Base-by-base conservation (phyloP, 495 filamentous ascomycete genomes). In the Tetracladium marchalianum region DNA sequence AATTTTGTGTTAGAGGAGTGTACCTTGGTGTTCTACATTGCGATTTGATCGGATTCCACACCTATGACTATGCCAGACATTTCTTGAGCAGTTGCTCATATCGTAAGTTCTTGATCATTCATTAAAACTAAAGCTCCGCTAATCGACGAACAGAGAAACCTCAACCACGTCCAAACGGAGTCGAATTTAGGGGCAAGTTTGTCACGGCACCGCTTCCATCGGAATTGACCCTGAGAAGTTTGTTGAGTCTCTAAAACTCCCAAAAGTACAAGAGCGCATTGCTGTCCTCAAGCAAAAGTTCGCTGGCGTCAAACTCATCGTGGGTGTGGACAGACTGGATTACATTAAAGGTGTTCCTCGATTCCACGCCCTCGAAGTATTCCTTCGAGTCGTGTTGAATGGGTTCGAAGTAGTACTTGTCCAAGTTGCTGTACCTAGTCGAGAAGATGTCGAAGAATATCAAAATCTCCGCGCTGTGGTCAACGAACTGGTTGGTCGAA, bases 221-320 rank as follows among this genome's bases (percentile, higher is more conserved):
- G 90, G 90, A 31, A 95, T 98, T 58, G 90, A 96, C 50, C 90
- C 92, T 0, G 88, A 95, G 44, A 95, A 95, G 63, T 96, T 98
- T 62, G 77, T 80, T 46, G 85, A 95, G 45, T 87, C 82, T 0
- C 67, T 98, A 24, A 74, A 90, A 67, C 87, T 89, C 56, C 72
- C 75, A 2, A 80, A 77, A 33, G 87, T 97, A 0, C 76, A 84
- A 59, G 76, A 82, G 40, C 83, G 90, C 12, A 94, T 95, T 43
- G 72, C 77, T 0, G 67, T 78, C 0, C 70, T 97, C 7, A 75
- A 85, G 54, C 80, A 82, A 45, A 84, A 83, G 54, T 97, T 95
- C 55, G 80, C 87, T 50, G 87, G 84, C 37, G 79, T 86, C 39
- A 90, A 90, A 64, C 68, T 97, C 24, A 93, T 97, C 47, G 81